A percentile compares a stretch with the other conserved stretches of the same genome.
Evolutionary conservation across 768 basidiomycete genomes (phyloP).

Genomic region (Hygrophorus pudorinus): DNA sequence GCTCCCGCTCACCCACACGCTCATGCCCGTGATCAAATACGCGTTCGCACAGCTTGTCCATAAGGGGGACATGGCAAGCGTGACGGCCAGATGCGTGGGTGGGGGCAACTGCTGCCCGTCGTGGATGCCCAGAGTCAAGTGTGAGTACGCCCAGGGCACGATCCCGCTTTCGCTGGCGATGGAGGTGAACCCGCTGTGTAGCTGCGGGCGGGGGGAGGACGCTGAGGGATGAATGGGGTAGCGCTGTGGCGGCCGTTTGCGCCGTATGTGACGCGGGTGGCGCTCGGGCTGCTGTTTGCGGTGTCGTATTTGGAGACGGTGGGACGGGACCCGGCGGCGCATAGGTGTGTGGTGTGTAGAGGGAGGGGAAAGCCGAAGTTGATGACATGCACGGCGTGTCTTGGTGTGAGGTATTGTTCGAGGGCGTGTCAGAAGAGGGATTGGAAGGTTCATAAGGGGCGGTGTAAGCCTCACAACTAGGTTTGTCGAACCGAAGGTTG

Average conservation of each 20-base stretch:
- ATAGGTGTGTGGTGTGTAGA: constrained; percentile 21
- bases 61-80: neutral
- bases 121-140: constrained; percentile 27
- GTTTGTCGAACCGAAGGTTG: no score
- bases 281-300: constrained; percentile 32
- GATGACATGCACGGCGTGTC: constrained; percentile 19
- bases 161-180: constrained; percentile 23
- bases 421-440: no score
- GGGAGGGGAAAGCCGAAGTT: constrained; percentile 20
- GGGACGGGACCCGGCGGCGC: constrained; percentile 7
- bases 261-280: constrained; percentile 27
- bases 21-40: no score
- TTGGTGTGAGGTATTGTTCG: constrained; percentile 22
- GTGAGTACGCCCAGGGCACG: constrained; percentile 25
- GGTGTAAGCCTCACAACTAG: no score
- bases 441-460: no score
- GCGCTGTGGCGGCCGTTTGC: constrained; percentile 20
- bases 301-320: constrained; percentile 33
- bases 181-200: constrained; percentile 25
- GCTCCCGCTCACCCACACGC: no score
- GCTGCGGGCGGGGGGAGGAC: constrained; percentile 30
- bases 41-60: no score
- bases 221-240: constrained; percentile 16
- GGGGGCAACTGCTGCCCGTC: constrained; percentile 30
- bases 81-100: constrained; percentile 20